Evolutionary conservation across 2,329 filamentous ascomycete genomes (phyloP).

Genomic region (Hypoxylon sp.): DNA sequence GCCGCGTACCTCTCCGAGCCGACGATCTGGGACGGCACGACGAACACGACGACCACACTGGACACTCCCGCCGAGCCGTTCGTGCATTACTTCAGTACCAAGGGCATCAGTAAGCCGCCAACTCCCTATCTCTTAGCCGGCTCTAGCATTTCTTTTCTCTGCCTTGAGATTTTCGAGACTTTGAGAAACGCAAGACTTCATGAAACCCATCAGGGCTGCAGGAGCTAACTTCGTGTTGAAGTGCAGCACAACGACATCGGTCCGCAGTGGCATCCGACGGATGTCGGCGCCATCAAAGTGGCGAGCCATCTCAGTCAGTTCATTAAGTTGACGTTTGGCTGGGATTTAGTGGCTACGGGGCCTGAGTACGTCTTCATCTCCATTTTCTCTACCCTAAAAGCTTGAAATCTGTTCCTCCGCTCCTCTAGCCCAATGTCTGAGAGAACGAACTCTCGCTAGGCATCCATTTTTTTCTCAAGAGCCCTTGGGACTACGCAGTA

Average conservation of each 20-base stretch:
- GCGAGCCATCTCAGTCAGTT: slow-evolving; percentile 72
- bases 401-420: too few species aligned
- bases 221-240: slow-evolving; percentile 6
- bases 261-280: slow-evolving; percentile 71
- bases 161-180: neutral
- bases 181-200: too few species aligned
- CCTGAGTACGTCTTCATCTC: slow-evolving; percentile 63
- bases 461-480: neutral
- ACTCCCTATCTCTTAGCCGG: neutral
- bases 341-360: slow-evolving; percentile 68
- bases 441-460: too few species aligned
- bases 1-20: slow-evolving; percentile 59
- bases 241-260: slow-evolving; percentile 74
- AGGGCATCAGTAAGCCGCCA: slow-evolving; percentile 60
- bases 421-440: too few species aligned
- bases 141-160: neutral
- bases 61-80: slow-evolving; percentile 60
- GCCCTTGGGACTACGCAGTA: neutral
- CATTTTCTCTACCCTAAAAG: slow-evolving; percentile 30
- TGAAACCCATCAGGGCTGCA: neutral
- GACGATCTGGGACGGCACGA: slow-evolving; percentile 58
- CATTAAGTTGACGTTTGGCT: slow-evolving; percentile 68
- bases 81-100: slow-evolving; percentile 74
- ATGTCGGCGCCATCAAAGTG: slow-evolving; percentile 73
- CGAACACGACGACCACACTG: slow-evolving; percentile 55